Base-by-base conservation (phyloP, 768 basidiomycete species). In the Pleurotus salmoneostramineus region DNA sequence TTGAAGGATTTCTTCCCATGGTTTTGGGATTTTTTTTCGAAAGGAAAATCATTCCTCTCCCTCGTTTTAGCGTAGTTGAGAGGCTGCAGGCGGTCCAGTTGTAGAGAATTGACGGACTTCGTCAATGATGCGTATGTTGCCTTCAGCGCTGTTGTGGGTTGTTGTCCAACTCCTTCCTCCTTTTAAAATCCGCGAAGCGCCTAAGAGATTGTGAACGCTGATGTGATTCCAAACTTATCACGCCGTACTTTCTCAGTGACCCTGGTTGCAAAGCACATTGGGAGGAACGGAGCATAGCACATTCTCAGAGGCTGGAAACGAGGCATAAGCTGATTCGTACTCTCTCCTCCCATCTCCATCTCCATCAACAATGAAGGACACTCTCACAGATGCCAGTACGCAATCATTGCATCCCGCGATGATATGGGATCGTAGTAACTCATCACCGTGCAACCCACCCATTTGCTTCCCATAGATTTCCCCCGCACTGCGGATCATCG, bases 401-500 rank as follows among this genome's bases (percentile, higher is more conserved):
- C 79, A 56, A 31, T 37, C 10, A 37, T 17, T 33, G 46, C 17
- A 34, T 6, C 37, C 32, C 11, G 21, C n/a, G 40, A 21, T 51
- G 36, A 42, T 59, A 36, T 47, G 55, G 21, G 21, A n/a, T 31
- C 17, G 34, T 43, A 17, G 21, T 27, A 27, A 27, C 21, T 27
- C 21, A 27, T 27, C 21, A 27, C 21, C 21, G 21, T 27, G 21
- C 21, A 27, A 27, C 21, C 21, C 21, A 27, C 21, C 21, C 21
- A 45, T 45, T 17, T 11, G 12, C 44, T 56, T 11, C 52, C 3
- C 61, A 50, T 62, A 92, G 90, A 92, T 73, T 90, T 92, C 66
- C 90, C 90, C 58, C 81, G 83, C 58, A 89, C 89, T 40, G 77
- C 76, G 49, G 87, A 89, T 67, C 80, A 79, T 50, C 85, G 88